Base-by-base conservation (phyloP, 495 filamentous ascomycete genomes). In the Penicillium flavigenum region DNA sequence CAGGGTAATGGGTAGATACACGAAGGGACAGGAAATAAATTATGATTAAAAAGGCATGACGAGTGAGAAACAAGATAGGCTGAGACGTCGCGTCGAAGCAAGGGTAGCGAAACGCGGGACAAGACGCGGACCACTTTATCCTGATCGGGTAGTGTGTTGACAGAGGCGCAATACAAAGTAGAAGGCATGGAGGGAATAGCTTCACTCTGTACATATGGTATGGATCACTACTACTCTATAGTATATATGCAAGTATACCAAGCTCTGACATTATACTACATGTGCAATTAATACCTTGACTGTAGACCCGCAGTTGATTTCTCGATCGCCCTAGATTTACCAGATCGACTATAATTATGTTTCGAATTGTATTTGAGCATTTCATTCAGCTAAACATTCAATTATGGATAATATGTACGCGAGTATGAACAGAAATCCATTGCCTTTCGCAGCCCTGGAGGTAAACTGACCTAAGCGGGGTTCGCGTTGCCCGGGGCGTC, bases 121-220 rank as follows among this genome's bases (percentile, higher is more conserved):
- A 48, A 56, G 59, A 69, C 70, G 73, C 69, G 71, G 68, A 63
- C 69, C 75, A 78, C 74, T 78, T 76, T 76, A 74, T 72, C 75
- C 74, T 71, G 45, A 75, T 76, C 62, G 63, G 73, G 76, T 60
- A 78, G 51, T 76, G 41, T 73, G 74, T 77, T 77, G 67, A 75
- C 27, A 48, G 17, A 27, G 44, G 6, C 24, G n/a, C 51, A 26
- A 20, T 12, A 32, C 19, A 47, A 36, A 45, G 27, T 4, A 20
- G 6, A 24, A n/a, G 26, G 31, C 1, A 34, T 12, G 11, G 1
- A 10, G 10, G 41, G n/a, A 5, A n/a, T 51, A 32, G 16, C 16
- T 24, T 49, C 31, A 31, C 20, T 47, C n/a, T 19, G 5, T 26
- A 26, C 24, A 1, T 29, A 11, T 29, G 6, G 1, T 8, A 29